These are phyloP conservation scores for Bruguiera parviflora DNA, from an alignment of 345 rosid genomes.

Conservation along the genomic window DNA sequence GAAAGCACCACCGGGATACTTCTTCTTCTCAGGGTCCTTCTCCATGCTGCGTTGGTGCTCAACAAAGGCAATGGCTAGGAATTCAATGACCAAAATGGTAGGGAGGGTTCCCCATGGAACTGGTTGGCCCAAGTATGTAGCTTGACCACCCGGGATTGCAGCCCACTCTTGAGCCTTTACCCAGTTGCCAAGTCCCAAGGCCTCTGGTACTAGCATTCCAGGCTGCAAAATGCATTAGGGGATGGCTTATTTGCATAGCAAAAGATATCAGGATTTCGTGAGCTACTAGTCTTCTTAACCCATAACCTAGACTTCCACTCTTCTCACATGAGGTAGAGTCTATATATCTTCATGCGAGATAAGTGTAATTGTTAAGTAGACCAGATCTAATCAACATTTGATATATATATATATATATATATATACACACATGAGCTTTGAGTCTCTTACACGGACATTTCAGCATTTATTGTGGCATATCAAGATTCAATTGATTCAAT, in stretches of 20 bases:
- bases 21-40: constrained; percentile 91
- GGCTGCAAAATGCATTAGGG: constrained; percentile 45
- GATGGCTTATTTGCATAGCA: background rate
- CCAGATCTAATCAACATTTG: too few species aligned
- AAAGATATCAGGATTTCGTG: too few species aligned
- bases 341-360: too few species aligned
- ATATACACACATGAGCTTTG: too few species aligned
- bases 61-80: constrained; percentile 76
- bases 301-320: too few species aligned
- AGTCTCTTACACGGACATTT: too few species aligned
- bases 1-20: constrained; percentile 97
- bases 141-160: constrained; percentile 90
- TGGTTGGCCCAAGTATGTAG: constrained; percentile 88
- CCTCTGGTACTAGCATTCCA: constrained; percentile 87
- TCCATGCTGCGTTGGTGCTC: constrained; percentile 99
- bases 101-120: constrained; percentile 99
- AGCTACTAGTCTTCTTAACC: too few species aligned
- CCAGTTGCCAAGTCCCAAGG: constrained; percentile 97
- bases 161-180: constrained; percentile 99
- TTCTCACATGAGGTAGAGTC: too few species aligned
- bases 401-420: too few species aligned
- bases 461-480: too few species aligned
- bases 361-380: too few species aligned
- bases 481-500: too few species aligned
- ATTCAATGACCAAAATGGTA: constrained; percentile 75